Conservation (phyloP, 768 basidiomycete species). For the Psilocybe cyanescens region DNA sequence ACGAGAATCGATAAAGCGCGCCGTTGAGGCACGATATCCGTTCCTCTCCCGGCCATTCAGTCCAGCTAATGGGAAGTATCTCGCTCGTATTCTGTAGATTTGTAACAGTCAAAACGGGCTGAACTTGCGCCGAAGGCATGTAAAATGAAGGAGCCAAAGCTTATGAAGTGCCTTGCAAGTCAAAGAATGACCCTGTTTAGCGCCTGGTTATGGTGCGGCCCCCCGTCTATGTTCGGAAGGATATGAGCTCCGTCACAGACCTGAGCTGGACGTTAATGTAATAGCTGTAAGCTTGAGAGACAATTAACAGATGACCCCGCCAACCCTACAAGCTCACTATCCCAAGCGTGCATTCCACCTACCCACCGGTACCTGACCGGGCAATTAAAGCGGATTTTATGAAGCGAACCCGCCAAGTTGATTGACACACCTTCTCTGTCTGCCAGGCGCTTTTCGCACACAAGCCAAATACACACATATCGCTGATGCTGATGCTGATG, state of each 20-base stretch:
- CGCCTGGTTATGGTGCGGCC: not conserved
- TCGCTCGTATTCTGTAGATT: not conserved
- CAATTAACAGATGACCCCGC: no score
- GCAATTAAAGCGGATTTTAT: not conserved
- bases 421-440: not conserved
- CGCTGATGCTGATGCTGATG: no score
- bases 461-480: no score
- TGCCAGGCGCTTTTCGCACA: no score
- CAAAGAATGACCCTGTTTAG: not conserved
- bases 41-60: not conserved
- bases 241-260: not conserved
- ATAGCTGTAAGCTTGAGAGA: no score
- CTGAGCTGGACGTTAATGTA: not conserved
- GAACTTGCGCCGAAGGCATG: not conserved
- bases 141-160: not conserved
- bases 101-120: not conserved
- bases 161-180: not conserved
- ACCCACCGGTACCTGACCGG: not conserved
- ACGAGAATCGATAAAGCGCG: slow-evolving; percentile 2
- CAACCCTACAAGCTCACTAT: not conserved
- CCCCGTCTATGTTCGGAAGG: not conserved
- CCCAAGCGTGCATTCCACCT: not conserved
- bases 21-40: not conserved
- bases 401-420: not conserved
- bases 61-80: not conserved